These are phyloP conservation scores for Kingdonia uniflora DNA, from an alignment of 164 flowering plant species.

Conservation along the genomic window DNA sequence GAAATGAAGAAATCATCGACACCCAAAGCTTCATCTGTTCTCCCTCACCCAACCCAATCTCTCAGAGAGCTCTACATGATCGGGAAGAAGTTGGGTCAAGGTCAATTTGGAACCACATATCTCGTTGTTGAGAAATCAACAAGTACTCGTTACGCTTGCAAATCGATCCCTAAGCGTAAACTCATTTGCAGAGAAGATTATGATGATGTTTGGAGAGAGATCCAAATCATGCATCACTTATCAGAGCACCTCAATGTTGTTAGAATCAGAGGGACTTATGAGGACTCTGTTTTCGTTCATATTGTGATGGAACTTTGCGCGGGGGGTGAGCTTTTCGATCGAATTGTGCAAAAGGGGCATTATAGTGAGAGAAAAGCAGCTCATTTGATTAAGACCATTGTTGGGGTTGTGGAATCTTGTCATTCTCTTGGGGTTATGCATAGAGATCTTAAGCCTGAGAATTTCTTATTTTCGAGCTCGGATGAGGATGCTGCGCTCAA, in stretches of 20 bases:
- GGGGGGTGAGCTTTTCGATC: constrained; percentile 87
- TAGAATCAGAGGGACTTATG: constrained; percentile 67
- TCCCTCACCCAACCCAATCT: constrained; percentile 56
- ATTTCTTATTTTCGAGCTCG: constrained; percentile 57
- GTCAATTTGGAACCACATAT: constrained; percentile 92
- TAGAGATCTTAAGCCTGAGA: constrained; percentile 94
- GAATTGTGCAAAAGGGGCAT: constrained; percentile 78
- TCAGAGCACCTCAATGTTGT: constrained; percentile 78
- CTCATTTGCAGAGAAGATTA: constrained; percentile 65
- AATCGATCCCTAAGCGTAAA: constrained; percentile 80
- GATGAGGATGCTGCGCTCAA: constrained; percentile 72
- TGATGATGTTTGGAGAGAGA: constrained; percentile 91
- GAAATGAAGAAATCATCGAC: constrained; percentile 7
- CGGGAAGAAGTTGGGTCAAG: constrained; percentile 81
- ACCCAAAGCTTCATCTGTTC: constrained; percentile 32
- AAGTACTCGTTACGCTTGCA: constrained; percentile 54
- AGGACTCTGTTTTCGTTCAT: constrained; percentile 72
- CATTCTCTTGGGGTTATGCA: constrained; percentile 95
- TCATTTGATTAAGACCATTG: constrained; percentile 57
- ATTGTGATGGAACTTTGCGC: constrained; percentile 87
- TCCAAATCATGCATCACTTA: constrained; percentile 93
- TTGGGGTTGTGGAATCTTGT: constrained; percentile 80
- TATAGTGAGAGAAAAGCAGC: constrained; percentile 79
- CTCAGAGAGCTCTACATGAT: constrained; percentile 54
- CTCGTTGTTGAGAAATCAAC: constrained; percentile 51